Conservation (phyloP, 2,329 filamentous ascomycete species). For the Colletotrichum viniferum region DNA sequence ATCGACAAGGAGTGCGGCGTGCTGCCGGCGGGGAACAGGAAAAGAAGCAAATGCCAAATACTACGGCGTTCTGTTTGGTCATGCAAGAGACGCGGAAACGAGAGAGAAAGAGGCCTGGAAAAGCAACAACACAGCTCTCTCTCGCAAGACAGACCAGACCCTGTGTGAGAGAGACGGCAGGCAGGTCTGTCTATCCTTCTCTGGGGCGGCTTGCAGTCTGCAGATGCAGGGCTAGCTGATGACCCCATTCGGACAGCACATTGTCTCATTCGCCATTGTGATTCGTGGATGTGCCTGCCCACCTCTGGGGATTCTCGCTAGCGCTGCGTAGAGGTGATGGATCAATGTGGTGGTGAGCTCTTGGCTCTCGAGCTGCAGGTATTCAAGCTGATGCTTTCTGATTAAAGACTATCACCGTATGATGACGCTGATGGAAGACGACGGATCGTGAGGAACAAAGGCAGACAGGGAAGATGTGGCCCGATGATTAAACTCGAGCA, state of each 20-base stretch:
- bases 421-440: not conserved
- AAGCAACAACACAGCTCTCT: not conserved
- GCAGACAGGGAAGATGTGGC: not conserved
- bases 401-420: not conserved
- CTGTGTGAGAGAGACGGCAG: not conserved
- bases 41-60: not conserved
- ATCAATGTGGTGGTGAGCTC: not conserved
- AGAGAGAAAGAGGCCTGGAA: not conserved
- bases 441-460: not conserved
- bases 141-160: not conserved
- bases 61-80: not conserved
- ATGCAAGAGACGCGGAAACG: not conserved
- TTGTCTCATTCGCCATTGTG: not conserved
- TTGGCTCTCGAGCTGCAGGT: not conserved
- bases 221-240: not conserved
- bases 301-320: not conserved
- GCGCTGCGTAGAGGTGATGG: not conserved
- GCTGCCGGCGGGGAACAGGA: not conserved
- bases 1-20: not conserved
- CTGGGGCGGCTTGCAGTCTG: not conserved
- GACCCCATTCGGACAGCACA: conserved; percentile 1
- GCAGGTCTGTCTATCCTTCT: not conserved
- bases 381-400: not conserved
- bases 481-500: not conserved
- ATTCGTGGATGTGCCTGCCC: not conserved